Evolutionary conservation across 75 land plant genomes (phyloP), one percentile per base, ranked within the genome.

Genomic region (Pinus taeda): DNA sequence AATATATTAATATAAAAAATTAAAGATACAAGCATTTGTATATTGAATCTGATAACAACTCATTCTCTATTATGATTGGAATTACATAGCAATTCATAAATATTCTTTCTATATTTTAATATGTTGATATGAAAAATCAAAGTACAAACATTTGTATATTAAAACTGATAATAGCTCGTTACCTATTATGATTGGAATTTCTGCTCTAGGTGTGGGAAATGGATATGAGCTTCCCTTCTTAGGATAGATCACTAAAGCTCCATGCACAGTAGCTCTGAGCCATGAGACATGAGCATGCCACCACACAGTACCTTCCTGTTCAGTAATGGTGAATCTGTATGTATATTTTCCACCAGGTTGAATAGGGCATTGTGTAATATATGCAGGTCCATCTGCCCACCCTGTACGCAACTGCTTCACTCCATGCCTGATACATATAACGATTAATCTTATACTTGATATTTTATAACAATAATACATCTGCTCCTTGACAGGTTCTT

Each of bases 211-310:
- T 56, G 1, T 24, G 3, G 80, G 77, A 58, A 78, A 78, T 15
- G 80, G 80, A 30, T 78, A 78, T 12, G 36, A 33, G 13, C 1
- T 20, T 22, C 58, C 78, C 2, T 4, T 55, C 77, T 73, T 74
- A 3, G 79, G 79, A 72, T 73, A 21, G 57, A 78, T 56, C 6
- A 78, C 59, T 0, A 78, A 24, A 15, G 78, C 78, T 29, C 80
- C 80, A n/a, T 78, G 80, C 12, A 74, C 78, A 0, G 80, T 74
- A n/a, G 80, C 80, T 45, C 80, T 20, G 36, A 78, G 57, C 80
- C 80, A 78, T 6, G 74, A 69, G 2, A 73, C 75, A 56, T 78
- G 80, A 3, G 80, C 80, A 18, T 78, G 80, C 57, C 59, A 78
- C 78, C 78, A 78, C 78, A 78, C 4, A 18, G 80, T 78, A 6